These are phyloP conservation scores for Penicillium daleae DNA, from an alignment of 495 filamentous ascomycete species.

Conservation along the genomic window DNA sequence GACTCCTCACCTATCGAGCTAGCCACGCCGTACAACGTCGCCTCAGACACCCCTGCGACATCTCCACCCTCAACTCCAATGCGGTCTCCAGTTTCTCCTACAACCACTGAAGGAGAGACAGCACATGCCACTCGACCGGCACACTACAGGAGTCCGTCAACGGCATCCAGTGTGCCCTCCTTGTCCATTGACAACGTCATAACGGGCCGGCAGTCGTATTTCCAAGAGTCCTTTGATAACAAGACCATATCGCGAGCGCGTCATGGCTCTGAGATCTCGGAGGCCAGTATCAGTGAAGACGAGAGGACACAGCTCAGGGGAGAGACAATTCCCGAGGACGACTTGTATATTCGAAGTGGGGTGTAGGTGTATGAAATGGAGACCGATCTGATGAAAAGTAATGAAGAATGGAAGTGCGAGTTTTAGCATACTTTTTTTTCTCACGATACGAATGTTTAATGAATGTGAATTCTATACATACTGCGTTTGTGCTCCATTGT, in stretches of 20 bases:
- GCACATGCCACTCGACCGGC: constrained; percentile 1
- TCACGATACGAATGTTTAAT: not conserved
- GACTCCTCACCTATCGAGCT: constrained; percentile 30
- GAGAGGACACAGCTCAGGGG: constrained; percentile 5
- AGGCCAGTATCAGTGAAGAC: constrained; percentile 12
- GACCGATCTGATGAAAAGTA: not conserved
- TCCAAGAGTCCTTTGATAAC: constrained; percentile 13
- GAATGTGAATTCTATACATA: not conserved
- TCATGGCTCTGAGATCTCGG: constrained; percentile 26
- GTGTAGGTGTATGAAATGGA: not conserved
- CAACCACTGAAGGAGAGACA: constrained; percentile 4
- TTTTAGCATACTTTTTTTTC: not conserved
- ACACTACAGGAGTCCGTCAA: constrained; percentile 11
- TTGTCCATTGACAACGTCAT: constrained; percentile 30
- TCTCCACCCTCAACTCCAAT: not conserved
- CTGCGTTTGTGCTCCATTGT: not conserved
- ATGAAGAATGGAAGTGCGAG: not conserved
- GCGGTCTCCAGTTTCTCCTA: not conserved
- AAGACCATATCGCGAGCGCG: not conserved
- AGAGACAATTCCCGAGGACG: constrained; percentile 21
- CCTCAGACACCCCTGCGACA: not conserved
- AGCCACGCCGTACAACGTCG: constrained; percentile 18
- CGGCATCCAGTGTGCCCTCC: constrained; percentile 16
- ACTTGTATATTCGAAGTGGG: constrained; percentile 12
- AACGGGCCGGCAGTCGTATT: constrained; percentile 14